Percentiles rank a stretch among this genome's conserved stretches.
These are phyloP conservation scores for Xylona heveae DNA, from an alignment of 495 filamentous ascomycete species.

Conservation along the genomic window DNA sequence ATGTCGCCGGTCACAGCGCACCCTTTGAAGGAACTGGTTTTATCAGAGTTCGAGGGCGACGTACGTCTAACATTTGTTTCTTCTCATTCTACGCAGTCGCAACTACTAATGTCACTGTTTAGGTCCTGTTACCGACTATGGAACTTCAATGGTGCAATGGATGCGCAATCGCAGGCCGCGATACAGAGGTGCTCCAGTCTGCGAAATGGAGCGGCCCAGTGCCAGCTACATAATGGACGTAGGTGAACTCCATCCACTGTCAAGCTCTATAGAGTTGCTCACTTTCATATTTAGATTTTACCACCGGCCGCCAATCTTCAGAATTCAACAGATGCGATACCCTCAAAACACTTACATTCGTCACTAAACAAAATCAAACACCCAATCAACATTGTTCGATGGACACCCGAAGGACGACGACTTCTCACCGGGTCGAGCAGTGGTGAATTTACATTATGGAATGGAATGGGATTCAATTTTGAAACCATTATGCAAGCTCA, in stretches of 20 bases:
- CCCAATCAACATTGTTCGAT: constrained; percentile 89
- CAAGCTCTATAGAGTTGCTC: constrained; percentile 3
- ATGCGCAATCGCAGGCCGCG: constrained; percentile 66
- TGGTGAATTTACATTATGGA: constrained; percentile 96
- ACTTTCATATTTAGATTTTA: constrained; percentile 42
- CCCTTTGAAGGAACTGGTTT: no score
- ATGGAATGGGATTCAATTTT: constrained; percentile 96
- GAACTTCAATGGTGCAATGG: constrained; percentile 79
- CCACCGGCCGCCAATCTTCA: constrained; percentile 55
- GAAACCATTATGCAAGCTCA: constrained; percentile 99
- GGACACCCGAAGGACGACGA: constrained; percentile 88
- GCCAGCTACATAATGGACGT: constrained; percentile 79
- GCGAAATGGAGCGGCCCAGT: constrained; percentile 69
- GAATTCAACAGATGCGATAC: constrained; percentile 62
- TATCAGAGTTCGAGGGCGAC: constrained; percentile 11
- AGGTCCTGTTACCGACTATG: constrained; percentile 90
- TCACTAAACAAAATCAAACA: constrained; percentile 96
- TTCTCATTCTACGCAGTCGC: neutral
- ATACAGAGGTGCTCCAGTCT: constrained; percentile 40
- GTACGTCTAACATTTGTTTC: constrained; percentile 1
- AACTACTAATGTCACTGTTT: constrained; percentile 10
- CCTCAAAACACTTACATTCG: constrained; percentile 76
- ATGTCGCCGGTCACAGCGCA: constrained; percentile 10
- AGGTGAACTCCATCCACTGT: constrained; percentile 16
- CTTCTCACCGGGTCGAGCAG: constrained; percentile 84